Base-by-base conservation (phyloP, 106 monocot genomes). In the Dioscorea dumetorum region DNA sequence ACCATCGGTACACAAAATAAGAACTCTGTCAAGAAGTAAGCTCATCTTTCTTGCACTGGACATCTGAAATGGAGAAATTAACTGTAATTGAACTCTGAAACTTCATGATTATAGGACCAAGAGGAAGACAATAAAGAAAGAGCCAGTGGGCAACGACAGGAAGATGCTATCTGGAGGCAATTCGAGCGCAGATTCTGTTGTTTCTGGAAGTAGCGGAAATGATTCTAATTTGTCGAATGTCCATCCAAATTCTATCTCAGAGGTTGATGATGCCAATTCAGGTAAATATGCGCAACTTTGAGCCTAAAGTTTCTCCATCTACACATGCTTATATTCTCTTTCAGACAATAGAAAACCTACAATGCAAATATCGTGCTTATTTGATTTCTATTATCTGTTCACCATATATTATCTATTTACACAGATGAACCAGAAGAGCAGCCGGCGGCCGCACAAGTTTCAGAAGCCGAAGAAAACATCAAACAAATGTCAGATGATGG, bases 221-320 rank as follows among this genome's bases (percentile, higher is more conserved):
- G 69, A 75, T 78, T 80, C 73, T 32, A 71, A 73, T 56, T 67
- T 63, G 58, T 67, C 70, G 56, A 67, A 77, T 71, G 68, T 20
- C 57, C 81, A 67, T 22, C 70, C 66, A 50, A 67, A 64, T 49
- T 74, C 77, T 60, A 68, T 58, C 12, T 70, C 73, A 11, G 83
- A 85, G 60, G 64, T 79, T 51, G 77, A 86, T 59, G 79, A 88
- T 70, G 82, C 48, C 16, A 70, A 71, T 24, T 76, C 87, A 70
- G 91, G 95, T 95, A 80, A 22, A 35, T 21, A 4, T 60, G 3
- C n/a, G n/a, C n/a, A n/a, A n/a, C n/a, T n/a, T n/a, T 13, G 18
- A 53, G 5, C 2, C 13, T 10, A 53, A 53, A 53, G 53, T 13
- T 18, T 2, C 16, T 53, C 16, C 16, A 18, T 13, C 4, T 53